A percentile compares a stretch with the other conserved stretches of the same genome.
Evolutionary conservation across 441 rosid genomes (phyloP).

Genomic region (Euphorbia schlechtendalii): DNA sequence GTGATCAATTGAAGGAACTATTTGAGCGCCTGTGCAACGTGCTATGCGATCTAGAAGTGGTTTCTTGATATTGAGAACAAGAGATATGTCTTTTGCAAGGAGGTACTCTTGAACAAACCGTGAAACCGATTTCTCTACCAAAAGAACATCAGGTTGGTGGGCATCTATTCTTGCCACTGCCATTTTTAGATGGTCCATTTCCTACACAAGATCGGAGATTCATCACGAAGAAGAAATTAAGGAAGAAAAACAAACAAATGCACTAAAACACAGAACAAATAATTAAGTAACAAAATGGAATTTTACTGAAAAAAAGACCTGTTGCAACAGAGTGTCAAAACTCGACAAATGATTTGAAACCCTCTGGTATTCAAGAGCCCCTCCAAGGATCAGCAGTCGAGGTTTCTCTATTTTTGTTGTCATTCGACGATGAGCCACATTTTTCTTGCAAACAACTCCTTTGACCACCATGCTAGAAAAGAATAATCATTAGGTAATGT

Average conservation of each 20-base stretch:
- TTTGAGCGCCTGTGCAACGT: slow-evolving; percentile 94
- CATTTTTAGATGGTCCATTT: slow-evolving; percentile 98
- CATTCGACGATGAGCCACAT: slow-evolving; percentile 98
- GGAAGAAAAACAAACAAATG: slow-evolving; percentile 8
- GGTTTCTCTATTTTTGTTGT: slow-evolving; percentile 81
- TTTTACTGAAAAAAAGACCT: no score
- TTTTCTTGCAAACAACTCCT: slow-evolving; percentile 99
- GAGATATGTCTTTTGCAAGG: slow-evolving; percentile 83
- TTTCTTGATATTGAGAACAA: slow-evolving; percentile 89
- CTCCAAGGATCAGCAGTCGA: slow-evolving; percentile 81
- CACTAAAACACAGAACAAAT: slow-evolving; percentile 15
- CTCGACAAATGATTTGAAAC: slow-evolving; percentile 87
- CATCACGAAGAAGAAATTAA: slow-evolving; percentile 15
- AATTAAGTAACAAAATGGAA: background rate
- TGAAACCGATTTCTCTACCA: slow-evolving; percentile 98
- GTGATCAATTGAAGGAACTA: slow-evolving; percentile 92
- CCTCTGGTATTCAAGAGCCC: slow-evolving; percentile 98
- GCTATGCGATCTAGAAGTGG: slow-evolving; percentile 90
- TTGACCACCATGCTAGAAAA: slow-evolving; percentile 74
- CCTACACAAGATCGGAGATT: slow-evolving; percentile 45
- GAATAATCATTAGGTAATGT: slow-evolving; percentile 22
- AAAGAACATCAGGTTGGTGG: slow-evolving; percentile 78
- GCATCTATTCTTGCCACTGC: slow-evolving; percentile 94
- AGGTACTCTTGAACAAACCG: slow-evolving; percentile 93
- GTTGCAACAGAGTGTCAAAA: slow-evolving; percentile 92